Conservation (phyloP, 2,329 filamentous ascomycete genomes). For the Lachnellula willkommii region DNA sequence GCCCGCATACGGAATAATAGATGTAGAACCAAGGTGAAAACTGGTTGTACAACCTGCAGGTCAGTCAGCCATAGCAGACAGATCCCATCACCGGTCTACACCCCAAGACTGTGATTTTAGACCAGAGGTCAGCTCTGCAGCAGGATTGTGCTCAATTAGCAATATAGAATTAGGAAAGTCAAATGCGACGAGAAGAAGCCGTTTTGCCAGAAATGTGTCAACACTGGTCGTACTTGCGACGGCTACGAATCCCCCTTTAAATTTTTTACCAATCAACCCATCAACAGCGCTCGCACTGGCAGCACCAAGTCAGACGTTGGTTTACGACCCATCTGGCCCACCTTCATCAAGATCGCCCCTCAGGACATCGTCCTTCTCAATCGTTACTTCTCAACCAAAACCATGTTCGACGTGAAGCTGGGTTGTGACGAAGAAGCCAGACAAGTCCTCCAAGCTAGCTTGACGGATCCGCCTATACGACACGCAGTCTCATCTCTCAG, state of each 20-base stretch:
- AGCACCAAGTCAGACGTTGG: conserved; percentile 19
- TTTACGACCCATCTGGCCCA: conserved; percentile 19
- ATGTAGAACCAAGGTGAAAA: conserved; percentile 36
- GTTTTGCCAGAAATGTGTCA: conserved; percentile 28
- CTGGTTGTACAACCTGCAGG: conserved; percentile 41
- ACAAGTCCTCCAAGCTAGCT: conserved; percentile 36
- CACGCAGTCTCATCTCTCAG: conserved; percentile 39
- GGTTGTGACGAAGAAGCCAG: conserved; percentile 37
- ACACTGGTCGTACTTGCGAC: conserved; percentile 39
- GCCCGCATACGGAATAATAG: conserved; percentile 27
- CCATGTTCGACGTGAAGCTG: conserved; percentile 36
- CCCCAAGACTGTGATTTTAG: background rate
- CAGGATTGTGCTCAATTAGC: conserved; percentile 22
- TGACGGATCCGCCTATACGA: conserved; percentile 34
- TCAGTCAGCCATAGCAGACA: conserved; percentile 31
- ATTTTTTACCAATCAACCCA: conserved; percentile 22
- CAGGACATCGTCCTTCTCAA: conserved; percentile 34
- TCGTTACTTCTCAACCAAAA: conserved; percentile 40
- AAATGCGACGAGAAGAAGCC: conserved; percentile 27
- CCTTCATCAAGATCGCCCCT: conserved; percentile 20
- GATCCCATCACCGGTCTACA: conserved; percentile 15
- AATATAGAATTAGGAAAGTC: conserved; percentile 42
- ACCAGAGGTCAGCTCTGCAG: conserved; percentile 11
- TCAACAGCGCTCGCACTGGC: conserved; percentile 16
- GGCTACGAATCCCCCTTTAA: conserved; percentile 39